These are phyloP conservation scores for Protomyces inundatus DNA, from an alignment of 1,139 yeast species.

Conservation along the genomic window DNA sequence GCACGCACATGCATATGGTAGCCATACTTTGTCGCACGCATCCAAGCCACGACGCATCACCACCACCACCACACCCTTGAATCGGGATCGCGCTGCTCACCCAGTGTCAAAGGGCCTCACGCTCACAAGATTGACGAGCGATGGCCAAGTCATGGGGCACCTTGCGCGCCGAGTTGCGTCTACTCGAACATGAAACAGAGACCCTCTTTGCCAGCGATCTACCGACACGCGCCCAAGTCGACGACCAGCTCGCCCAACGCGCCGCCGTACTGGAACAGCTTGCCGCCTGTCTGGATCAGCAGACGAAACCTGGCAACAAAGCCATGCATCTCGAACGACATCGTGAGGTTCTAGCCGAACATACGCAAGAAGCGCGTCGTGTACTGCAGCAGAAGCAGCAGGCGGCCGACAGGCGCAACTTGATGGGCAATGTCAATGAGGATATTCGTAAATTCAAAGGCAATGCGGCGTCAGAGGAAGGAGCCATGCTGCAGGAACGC, in stretches of 20 bases:
- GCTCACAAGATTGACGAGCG: too few species aligned
- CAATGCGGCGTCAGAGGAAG: constrained; percentile 46
- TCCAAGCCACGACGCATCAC: too few species aligned
- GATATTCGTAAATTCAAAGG: constrained; percentile 52
- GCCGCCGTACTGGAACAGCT: constrained; percentile 43
- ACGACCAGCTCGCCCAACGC: constrained; percentile 36
- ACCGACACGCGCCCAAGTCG: neutral
- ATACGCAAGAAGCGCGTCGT: constrained; percentile 56
- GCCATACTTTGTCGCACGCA: too few species aligned
- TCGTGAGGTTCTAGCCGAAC: constrained; percentile 68
- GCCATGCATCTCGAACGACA: constrained; percentile 79
- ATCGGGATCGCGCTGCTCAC: too few species aligned
- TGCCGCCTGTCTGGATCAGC: constrained; percentile 51
- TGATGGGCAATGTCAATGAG: constrained; percentile 67
- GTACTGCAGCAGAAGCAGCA: constrained; percentile 58
- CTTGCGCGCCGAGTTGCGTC: constrained; percentile 51
- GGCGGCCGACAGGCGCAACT: constrained; percentile 68
- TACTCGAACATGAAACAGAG: constrained; percentile 55
- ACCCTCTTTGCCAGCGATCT: constrained; percentile 38
- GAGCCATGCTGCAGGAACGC: constrained; percentile 73
- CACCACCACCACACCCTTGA: too few species aligned
- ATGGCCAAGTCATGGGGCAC: constrained; percentile 44
- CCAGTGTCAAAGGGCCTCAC: too few species aligned
- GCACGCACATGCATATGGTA: too few species aligned
- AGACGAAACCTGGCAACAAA: constrained; percentile 54